Evolutionary conservation across 495 filamentous ascomycete species (phyloP), one percentile per base, ranked within the genome.

Genomic region (Alectoria sarmentosa): DNA sequence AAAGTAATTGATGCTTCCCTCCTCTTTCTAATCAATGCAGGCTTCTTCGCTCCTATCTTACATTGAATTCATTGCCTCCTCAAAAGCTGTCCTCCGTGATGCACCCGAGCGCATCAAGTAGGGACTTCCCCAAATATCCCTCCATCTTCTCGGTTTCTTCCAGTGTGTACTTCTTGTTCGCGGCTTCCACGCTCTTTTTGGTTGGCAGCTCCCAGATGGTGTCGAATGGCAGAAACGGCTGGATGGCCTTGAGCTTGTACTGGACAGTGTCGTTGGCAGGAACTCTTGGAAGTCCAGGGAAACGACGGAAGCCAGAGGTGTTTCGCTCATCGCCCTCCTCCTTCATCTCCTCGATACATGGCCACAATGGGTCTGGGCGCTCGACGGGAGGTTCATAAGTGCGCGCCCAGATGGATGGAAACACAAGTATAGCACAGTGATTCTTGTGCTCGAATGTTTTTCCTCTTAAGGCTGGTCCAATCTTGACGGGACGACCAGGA

Each of bases 301-400:
- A 76, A 9, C 73, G 66, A 15, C 67, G 62, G 60, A 67, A 73
- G 19, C 67, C 60, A 48, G 71, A 74, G 6, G 65, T 72, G 19
- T 64, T 63, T n/a, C 74, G 65, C 44, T 73, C 65, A 37, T 73
- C 65, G 23, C 73, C 73, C 58, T 76, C 73, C 38, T 74, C 71
- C 59, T 69, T 69, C 62, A 72, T 66, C 60, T 76, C 73, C 41
- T 69, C 70, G 19, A 38, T 39, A 34, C 52, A 52, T 4, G 73
- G 73, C 73, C 73, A 76, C 2, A 66, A 61, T 10, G 73, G 67
- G 46, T 64, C 64, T 28, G 63, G 61, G 42, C 68, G 65, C 5
- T 62, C 42, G 13, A 48, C 46, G 0, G 63, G 61, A 36, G 65
- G 34, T 48, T 52, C 39, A n/a, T 62, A 64, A 39, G 49, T 58